Conservation (phyloP, 2,329 filamentous ascomycete species). For the Colletotrichum agaves region DNA sequence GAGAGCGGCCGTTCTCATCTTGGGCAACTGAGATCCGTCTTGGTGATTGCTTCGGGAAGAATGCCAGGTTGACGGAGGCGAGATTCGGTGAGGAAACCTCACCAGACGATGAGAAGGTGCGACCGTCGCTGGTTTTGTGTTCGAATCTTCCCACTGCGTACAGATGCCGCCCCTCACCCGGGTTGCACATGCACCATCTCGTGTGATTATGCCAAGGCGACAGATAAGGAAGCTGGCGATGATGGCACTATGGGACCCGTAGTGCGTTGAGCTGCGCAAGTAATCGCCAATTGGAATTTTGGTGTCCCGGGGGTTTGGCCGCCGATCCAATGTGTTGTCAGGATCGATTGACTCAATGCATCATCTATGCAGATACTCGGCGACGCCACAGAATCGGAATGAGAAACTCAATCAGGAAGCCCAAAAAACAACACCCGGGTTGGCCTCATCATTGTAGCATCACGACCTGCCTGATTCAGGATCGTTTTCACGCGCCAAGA, state of each 20-base stretch:
- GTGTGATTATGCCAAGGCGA: constrained; percentile 30
- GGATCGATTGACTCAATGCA: constrained; percentile 4
- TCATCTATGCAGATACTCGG: not conserved
- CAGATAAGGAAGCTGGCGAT: constrained; percentile 27
- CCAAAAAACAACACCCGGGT: not conserved
- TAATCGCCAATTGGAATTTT: not conserved
- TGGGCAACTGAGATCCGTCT: not conserved
- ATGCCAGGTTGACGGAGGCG: not conserved
- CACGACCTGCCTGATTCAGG: constrained; percentile 27
- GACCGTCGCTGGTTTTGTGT: not conserved
- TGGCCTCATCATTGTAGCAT: constrained; percentile 2
- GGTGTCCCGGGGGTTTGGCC: not conserved
- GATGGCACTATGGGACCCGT: not conserved
- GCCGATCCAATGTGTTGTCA: not conserved
- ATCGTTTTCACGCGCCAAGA: constrained; percentile 20
- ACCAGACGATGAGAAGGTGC: not conserved
- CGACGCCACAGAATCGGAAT: constrained; percentile 6
- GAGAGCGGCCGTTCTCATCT: constrained; percentile 40
- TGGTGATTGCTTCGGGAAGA: not conserved
- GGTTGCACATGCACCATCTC: constrained; percentile 10
- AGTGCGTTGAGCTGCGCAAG: not conserved
- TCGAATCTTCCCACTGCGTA: not conserved
- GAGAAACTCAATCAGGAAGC: constrained; percentile 27
- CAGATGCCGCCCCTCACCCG: not conserved
- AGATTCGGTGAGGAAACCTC: not conserved